Evolutionary conservation across 768 basidiomycete genomes (phyloP), one percentile per base, ranked within the genome.

Genomic region (Sporobolomyces phaffii): DNA sequence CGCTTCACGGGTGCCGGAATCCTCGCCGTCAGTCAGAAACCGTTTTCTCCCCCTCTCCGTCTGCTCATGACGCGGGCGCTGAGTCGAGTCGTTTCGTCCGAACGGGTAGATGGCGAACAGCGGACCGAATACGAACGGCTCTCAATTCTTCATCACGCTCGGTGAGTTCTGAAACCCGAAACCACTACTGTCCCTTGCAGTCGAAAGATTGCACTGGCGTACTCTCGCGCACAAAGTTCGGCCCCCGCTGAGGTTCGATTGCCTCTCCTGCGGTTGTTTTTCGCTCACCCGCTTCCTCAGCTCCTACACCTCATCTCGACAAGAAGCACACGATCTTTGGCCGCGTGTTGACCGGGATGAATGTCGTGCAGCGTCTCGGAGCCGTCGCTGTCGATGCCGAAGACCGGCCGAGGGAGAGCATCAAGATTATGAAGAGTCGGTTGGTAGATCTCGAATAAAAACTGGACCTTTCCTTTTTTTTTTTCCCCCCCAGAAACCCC

Each of bases 1-100:
- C 82, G 92, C 52, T 97, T 97, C 80, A 92, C 91, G 3, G 94
- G 94, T 22, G 92, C 93, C 47, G 94, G 94, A 1, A 92, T 97
- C 64, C 84, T 98, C 29, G 91, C 90, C 13, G 91, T 57, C 7
- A 18, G 69, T 56, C 1, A 34, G 5, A 11, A 33, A 20, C 1
- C 15, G 22, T 22, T 26, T 29, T 31, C 13, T 36, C 47, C 11
- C 28, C 15, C 53, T 33, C 29, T 24, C n/a, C n/a, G n/a, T n/a
- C n/a, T n/a, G n/a, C n/a, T n/a, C n/a, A n/a, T n/a, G n/a, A n/a
- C n/a, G n/a, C n/a, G n/a, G n/a, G n/a, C n/a, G n/a, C n/a, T n/a
- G n/a, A n/a, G 29, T 29, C 22, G 24, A 43, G 11, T 44, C 29
- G 31, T 20, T 34, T 45, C 43, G n/a, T 15, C 17, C 34, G 26